A percentile compares a stretch with the other conserved stretches of the same genome.
Conservation (phyloP, 2,329 filamentous ascomycete species). For the Fusarium sp. region DNA sequence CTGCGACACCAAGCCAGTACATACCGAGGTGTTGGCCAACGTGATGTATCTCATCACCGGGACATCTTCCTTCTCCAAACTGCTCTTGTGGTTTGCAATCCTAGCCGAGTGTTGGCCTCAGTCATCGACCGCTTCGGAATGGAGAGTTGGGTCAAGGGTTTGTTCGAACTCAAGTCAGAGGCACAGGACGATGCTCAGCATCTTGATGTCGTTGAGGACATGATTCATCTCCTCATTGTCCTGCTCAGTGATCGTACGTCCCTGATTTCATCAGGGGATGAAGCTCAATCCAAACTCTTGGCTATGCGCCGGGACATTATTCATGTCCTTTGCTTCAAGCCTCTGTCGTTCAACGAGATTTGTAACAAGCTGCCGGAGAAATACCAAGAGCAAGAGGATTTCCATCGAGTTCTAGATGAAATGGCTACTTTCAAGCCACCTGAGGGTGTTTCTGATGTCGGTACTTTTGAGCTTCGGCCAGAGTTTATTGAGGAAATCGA, state of each 20-base stretch:
- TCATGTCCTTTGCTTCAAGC: slow-evolving; percentile 96
- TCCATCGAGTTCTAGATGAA: slow-evolving; percentile 83
- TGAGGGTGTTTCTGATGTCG: slow-evolving; percentile 90
- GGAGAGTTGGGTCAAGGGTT: slow-evolving; percentile 84
- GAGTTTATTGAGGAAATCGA: slow-evolving; percentile 90
- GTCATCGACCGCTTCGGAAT: slow-evolving; percentile 94
- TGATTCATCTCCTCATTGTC: slow-evolving; percentile 92
- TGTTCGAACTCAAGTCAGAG: slow-evolving; percentile 77
- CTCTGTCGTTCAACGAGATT: slow-evolving; percentile 93
- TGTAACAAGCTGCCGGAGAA: slow-evolving; percentile 87
- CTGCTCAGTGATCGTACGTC: slow-evolving; percentile 89
- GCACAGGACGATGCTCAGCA: slow-evolving; percentile 89
- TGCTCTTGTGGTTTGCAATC: slow-evolving; percentile 86
- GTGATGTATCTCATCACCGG: slow-evolving; percentile 92
- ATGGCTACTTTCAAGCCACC: slow-evolving; percentile 91
- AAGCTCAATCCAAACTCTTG: slow-evolving; percentile 71
- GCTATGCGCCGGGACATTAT: slow-evolving; percentile 89
- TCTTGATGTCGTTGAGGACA: slow-evolving; percentile 93
- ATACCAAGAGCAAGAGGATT: slow-evolving; percentile 88
- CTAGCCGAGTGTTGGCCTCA: slow-evolving; percentile 84
- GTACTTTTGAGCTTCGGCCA: slow-evolving; percentile 91
- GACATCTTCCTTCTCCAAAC: slow-evolving; percentile 95
- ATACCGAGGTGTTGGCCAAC: slow-evolving; percentile 87
- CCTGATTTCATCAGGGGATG: slow-evolving; percentile 75
- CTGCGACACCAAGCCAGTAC: slow-evolving; percentile 94